Conservation (phyloP, 305 asterid genomes). For the Fraxinus velutina region DNA sequence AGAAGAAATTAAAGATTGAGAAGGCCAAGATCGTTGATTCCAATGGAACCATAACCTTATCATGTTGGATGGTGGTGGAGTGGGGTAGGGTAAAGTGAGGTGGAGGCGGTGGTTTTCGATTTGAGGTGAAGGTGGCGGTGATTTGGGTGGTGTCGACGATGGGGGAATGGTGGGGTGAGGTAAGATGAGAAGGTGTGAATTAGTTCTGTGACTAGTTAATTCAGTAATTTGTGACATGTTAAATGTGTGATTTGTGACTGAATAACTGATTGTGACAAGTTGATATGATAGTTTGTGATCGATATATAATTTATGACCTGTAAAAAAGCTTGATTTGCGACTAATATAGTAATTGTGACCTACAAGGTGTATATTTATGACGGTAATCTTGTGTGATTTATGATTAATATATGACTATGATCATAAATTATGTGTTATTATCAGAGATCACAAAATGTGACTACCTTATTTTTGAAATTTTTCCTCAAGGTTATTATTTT, state of each 20-base stretch:
- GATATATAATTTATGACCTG: background rate
- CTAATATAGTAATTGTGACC: background rate
- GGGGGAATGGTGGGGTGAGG: too few relatives aligned
- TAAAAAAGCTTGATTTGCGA: background rate
- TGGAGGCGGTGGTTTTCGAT: too few relatives aligned
- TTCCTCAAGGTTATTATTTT: background rate
- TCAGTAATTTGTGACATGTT: background rate
- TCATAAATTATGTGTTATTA: background rate
- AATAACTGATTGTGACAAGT: background rate
- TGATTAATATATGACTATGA: background rate
- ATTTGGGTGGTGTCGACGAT: too few relatives aligned
- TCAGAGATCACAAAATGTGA: background rate
- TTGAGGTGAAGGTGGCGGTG: too few relatives aligned
- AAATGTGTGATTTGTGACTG: background rate
- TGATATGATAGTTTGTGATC: background rate
- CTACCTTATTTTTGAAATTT: background rate
- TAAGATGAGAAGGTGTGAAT: too few relatives aligned
- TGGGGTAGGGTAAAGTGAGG: too few relatives aligned
- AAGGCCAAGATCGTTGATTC: conserved; percentile 44
- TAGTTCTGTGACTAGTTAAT: too few relatives aligned
- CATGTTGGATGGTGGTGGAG: conserved; percentile 18
- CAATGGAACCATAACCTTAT: conserved; percentile 30
- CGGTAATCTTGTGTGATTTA: background rate
- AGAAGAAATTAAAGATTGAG: conserved; percentile 62
- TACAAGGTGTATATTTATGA: background rate